phyloP scores from a whole-genome alignment of 495 filamentous ascomycete genomes.

The Tuber microsphaerosporum region DNA sequence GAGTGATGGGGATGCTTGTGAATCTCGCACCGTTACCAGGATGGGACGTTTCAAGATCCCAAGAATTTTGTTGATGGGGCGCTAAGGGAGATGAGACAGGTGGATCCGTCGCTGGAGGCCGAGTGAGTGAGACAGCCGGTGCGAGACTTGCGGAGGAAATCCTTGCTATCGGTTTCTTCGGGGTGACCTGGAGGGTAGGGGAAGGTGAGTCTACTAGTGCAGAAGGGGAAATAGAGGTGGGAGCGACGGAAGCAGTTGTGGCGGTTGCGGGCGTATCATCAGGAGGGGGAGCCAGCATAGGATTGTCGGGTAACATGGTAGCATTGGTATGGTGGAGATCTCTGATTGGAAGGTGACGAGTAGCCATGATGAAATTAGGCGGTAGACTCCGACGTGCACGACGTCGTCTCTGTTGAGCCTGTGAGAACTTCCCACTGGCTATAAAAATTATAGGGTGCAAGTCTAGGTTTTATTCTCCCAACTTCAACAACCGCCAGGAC shows the following conservation, averaged over 20 bases:
- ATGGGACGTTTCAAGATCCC: conserved; percentile 22
- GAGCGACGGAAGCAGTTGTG: conserved; percentile 7
- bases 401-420: conserved; percentile 1
- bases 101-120: conserved; percentile 14
- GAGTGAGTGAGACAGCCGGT: conserved; percentile 7
- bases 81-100: conserved; percentile 13
- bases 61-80: conserved; percentile 8
- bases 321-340: conserved; percentile 29
- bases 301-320: conserved; percentile 15
- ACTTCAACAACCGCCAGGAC: not conserved
- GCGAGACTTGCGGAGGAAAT: not conserved
- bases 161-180: not conserved
- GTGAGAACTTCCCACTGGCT: conserved; percentile 4
- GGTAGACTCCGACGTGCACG: conserved; percentile 19
- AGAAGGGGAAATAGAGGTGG: not conserved
- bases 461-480: conserved; percentile 1
- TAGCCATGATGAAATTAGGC: conserved; percentile 11
- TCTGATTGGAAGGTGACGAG: conserved; percentile 31
- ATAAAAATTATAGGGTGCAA: conserved; percentile 3
- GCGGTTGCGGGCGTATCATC: conserved; percentile 9
- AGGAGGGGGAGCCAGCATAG: conserved; percentile 7
- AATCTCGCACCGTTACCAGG: conserved; percentile 3
- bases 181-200: not conserved
- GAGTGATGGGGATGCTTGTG: conserved; percentile 5
- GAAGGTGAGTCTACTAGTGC: not conserved